These are phyloP conservation scores for Pulveroboletus ravenelii DNA, from an alignment of 768 basidiomycete species.

Conservation along the genomic window DNA sequence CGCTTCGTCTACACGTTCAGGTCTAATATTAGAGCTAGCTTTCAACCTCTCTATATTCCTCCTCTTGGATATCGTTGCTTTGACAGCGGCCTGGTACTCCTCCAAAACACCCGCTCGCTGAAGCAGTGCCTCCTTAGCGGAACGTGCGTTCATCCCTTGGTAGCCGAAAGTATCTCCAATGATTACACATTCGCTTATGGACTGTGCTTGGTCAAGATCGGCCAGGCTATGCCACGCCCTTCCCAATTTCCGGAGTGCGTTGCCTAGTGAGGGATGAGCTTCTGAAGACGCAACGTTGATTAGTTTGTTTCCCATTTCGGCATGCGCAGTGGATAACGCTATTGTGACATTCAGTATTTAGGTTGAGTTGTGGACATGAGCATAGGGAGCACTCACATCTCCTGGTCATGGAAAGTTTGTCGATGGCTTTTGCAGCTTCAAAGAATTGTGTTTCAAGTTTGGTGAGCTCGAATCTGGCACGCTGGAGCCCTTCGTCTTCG, in stretches of 20 bases:
- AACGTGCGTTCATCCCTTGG: conserved; percentile 93
- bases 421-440: conserved; percentile 86
- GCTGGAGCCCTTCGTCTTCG: conserved; percentile 89
- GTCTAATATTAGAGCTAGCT: conserved; percentile 78
- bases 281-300: conserved; percentile 88
- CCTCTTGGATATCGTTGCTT: conserved; percentile 88
- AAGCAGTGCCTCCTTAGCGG: conserved; percentile 90
- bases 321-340: conserved; percentile 76
- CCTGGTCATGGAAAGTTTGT: conserved; percentile 74
- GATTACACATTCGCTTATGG: conserved; percentile 91
- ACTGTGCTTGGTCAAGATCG: conserved; percentile 86
- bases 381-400: conserved; percentile 51
- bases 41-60: conserved; percentile 87
- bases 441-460: conserved; percentile 91
- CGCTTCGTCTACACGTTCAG: conserved; percentile 86
- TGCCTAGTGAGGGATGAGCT: conserved; percentile 76
- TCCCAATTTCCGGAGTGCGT: conserved; percentile 81
- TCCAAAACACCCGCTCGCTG: conserved; percentile 90
- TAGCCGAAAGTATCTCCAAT: conserved; percentile 96
- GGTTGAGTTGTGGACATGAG: background rate
- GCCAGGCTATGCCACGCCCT: conserved; percentile 82
- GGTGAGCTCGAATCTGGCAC: conserved; percentile 86
- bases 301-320: conserved; percentile 92
- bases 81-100: conserved; percentile 91
- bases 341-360: conserved; percentile 3